phyloP scores from a whole-genome alignment of 345 rosid species.

The Euclidium syriacum region DNA sequence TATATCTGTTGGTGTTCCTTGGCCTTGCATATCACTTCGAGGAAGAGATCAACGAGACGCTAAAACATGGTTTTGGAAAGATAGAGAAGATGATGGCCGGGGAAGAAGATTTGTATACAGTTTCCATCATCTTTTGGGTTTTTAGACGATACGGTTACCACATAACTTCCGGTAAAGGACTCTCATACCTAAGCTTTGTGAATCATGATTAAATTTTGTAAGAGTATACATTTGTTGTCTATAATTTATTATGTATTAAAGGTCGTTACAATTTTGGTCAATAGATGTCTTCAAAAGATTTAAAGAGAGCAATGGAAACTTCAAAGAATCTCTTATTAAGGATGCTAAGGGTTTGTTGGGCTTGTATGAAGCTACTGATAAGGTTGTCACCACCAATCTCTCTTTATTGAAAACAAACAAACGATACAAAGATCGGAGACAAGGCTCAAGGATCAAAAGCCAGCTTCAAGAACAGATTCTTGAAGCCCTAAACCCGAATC shows the following conservation, averaged over 20 bases:
- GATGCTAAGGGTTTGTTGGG: slow-evolving; percentile 29
- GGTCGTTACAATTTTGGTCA: background rate
- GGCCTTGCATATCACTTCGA: background rate
- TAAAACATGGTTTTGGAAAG: background rate
- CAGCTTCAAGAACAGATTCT: no score
- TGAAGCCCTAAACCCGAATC: no score
- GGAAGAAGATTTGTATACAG: background rate
- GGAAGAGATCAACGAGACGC: background rate
- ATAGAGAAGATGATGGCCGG: background rate
- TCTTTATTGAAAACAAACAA: no score
- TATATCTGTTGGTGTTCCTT: no score
- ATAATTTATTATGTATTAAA: no score
- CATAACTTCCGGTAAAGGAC: background rate
- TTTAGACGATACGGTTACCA: background rate
- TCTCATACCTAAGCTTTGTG: no score
- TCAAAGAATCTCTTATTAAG: background rate
- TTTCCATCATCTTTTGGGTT: background rate
- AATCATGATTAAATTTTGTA: no score
- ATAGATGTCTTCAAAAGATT: slow-evolving; percentile 30
- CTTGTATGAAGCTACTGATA: slow-evolving; percentile 36
- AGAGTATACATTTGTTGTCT: no score
- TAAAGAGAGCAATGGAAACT: no score
- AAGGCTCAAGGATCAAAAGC: no score
- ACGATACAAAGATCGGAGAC: no score
- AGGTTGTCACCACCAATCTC: no score